These are phyloP conservation scores for Ganoderma multipileum DNA, from an alignment of 1,284 basidiomycete genomes.

Conservation along the genomic window DNA sequence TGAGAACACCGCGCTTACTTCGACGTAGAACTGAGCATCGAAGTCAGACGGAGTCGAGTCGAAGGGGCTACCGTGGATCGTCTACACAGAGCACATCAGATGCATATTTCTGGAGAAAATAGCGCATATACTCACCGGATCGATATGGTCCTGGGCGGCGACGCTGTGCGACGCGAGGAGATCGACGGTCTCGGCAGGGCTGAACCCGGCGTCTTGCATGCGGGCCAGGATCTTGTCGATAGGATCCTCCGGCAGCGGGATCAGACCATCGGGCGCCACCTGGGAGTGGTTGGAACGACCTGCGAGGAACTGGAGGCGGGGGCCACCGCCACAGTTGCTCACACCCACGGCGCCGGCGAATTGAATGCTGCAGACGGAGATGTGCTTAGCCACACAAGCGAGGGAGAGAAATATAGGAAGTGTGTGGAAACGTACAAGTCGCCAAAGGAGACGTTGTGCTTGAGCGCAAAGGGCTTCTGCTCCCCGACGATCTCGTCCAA, in stretches of 20 bases:
- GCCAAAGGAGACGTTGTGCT: constrained; percentile 38
- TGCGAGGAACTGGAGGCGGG: constrained; percentile 37
- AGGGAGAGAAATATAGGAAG: neutral
- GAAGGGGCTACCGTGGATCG: constrained; percentile 34
- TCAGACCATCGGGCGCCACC: constrained; percentile 35
- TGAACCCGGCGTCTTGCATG: constrained; percentile 37
- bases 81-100: neutral
- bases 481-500: constrained; percentile 39
- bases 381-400: neutral
- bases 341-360: constrained; percentile 41
- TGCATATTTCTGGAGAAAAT: neutral
- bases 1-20: constrained; percentile 16
- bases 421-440: constrained; percentile 35
- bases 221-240: constrained; percentile 40
- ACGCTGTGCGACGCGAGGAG: constrained; percentile 39
- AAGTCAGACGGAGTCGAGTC: constrained; percentile 42
- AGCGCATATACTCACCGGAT: constrained; percentile 18
- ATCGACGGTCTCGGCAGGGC: constrained; percentile 37
- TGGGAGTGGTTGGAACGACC: constrained; percentile 34
- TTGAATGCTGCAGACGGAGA: constrained; percentile 32
- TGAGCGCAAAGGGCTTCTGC: constrained; percentile 36
- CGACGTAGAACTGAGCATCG: constrained; percentile 49
- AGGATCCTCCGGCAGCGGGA: constrained; percentile 39
- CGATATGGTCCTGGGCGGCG: constrained; percentile 37
- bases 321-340: constrained; percentile 40